phyloP scores from a whole-genome alignment of 2,329 filamentous ascomycete genomes.

The Trematosphaeria pertusa region DNA sequence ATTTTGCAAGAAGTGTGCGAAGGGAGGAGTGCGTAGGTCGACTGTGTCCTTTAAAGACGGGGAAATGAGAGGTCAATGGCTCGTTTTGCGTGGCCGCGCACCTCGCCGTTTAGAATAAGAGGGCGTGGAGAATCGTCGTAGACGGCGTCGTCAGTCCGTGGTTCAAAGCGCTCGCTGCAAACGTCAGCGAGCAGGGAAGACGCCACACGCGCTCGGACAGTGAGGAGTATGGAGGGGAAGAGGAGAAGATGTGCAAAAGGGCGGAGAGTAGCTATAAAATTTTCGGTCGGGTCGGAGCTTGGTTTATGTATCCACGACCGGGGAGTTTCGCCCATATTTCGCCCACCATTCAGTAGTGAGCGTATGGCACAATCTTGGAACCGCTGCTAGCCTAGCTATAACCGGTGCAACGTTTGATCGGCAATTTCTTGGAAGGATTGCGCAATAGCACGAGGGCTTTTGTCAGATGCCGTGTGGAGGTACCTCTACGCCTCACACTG shows the following conservation, averaged over 20 bases:
- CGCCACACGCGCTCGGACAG: neutral
- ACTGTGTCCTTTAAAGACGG: no score
- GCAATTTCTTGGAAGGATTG: conserved; percentile 45
- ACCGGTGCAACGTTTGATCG: conserved; percentile 26
- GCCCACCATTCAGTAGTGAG: conserved; percentile 7
- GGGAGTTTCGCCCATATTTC: conserved; percentile 6
- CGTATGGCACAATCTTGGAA: conserved; percentile 13
- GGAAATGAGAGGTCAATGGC: neutral
- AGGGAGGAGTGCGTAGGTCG: conserved; percentile 3
- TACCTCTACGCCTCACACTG: no score
- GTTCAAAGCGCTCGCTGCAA: conserved; percentile 3
- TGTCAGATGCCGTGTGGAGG: conserved; percentile 18
- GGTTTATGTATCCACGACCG: conserved; percentile 11
- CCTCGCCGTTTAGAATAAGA: no score
- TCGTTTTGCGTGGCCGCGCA: no score
- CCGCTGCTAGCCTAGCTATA: conserved; percentile 19
- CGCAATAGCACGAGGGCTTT: conserved; percentile 45
- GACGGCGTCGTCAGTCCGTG: neutral
- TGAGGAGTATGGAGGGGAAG: neutral
- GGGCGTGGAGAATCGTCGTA: conserved; percentile 1
- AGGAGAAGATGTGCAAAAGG: conserved; percentile 1
- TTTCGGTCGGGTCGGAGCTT: conserved; percentile 10
- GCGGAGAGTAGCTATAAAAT: conserved; percentile 6
- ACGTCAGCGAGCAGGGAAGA: conserved; percentile 2
- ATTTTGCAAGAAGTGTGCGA: conserved; percentile 37